These are phyloP conservation scores for Monosporascus sp. DNA, from an alignment of 2,329 filamentous ascomycete species.

Conservation along the genomic window DNA sequence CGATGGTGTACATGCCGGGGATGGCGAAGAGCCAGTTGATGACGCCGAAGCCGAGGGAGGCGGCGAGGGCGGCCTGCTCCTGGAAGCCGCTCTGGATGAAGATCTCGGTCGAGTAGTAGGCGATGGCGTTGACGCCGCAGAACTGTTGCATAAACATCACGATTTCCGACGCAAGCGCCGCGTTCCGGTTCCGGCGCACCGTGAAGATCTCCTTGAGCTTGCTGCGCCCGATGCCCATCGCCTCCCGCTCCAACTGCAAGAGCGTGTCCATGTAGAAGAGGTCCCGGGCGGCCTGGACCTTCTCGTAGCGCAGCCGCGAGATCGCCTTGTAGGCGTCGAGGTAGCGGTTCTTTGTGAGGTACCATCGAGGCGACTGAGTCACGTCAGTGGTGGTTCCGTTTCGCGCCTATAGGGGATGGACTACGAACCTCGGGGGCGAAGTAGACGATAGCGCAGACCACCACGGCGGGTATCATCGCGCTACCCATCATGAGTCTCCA, in stretches of 20 bases:
- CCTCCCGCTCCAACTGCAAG: constrained; percentile 50
- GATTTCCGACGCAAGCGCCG: constrained; percentile 54
- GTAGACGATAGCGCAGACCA: constrained; percentile 51
- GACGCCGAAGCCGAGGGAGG: constrained; percentile 59
- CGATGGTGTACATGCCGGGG: constrained; percentile 61
- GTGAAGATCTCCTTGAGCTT: constrained; percentile 54
- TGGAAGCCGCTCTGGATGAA: constrained; percentile 52
- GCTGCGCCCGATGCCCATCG: constrained; percentile 44
- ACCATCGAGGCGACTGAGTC: constrained; percentile 27
- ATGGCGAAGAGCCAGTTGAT: constrained; percentile 63
- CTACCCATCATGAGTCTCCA: constrained; percentile 69
- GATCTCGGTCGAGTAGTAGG: constrained; percentile 54
- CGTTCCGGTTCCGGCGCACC: constrained; percentile 58
- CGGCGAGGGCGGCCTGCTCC: constrained; percentile 47
- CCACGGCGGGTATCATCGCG: constrained; percentile 56
- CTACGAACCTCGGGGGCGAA: constrained; percentile 32
- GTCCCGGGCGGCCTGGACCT: constrained; percentile 51
- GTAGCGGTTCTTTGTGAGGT: constrained; percentile 44
- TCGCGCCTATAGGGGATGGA: background rate
- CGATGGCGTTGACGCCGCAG: constrained; percentile 42
- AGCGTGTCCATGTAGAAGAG: constrained; percentile 54
- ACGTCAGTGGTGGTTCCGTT: constrained; percentile 3
- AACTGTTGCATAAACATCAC: constrained; percentile 66
- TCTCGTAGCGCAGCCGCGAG: constrained; percentile 42
- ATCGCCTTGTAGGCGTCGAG: constrained; percentile 43